Percentiles rank a stretch among this genome's conserved stretches.
Conservation (phyloP, 2,329 filamentous ascomycete species). For the Colletotrichum nymphaeae region DNA sequence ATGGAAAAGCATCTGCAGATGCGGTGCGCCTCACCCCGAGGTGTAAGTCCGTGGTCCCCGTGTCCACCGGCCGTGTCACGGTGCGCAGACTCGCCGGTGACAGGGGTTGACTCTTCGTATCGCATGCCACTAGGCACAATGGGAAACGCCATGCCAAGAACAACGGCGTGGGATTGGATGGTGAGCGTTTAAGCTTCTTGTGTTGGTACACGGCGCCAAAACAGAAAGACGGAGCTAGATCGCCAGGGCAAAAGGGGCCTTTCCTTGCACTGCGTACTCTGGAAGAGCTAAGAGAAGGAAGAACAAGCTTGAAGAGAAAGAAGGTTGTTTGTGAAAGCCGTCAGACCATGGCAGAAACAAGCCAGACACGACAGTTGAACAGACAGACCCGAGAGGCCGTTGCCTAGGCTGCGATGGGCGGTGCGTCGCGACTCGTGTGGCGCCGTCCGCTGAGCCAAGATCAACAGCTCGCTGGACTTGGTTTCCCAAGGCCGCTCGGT, state of each 20-base stretch:
- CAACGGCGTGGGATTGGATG: constrained; percentile 2
- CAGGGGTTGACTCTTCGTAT: constrained; percentile 17
- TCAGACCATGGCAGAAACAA: neutral
- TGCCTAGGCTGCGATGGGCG: constrained; percentile 11
- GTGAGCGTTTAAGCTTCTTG: constrained; percentile 32
- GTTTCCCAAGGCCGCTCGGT: neutral
- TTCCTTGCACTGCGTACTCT: neutral
- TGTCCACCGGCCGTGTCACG: constrained; percentile 6
- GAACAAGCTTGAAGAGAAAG: neutral
- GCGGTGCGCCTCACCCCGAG: neutral
- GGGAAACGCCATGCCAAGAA: constrained; percentile 12
- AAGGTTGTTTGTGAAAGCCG: neutral
- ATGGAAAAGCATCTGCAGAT: neutral
- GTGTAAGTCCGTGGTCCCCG: neutral
- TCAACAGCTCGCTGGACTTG: neutral
- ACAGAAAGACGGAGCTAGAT: neutral
- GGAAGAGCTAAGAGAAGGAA: neutral
- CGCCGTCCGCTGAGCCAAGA: neutral
- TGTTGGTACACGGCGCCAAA: constrained; percentile 9
- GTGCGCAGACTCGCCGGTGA: neutral
- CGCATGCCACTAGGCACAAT: constrained; percentile 3
- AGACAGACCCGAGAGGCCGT: neutral
- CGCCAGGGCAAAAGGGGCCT: neutral
- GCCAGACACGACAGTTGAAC: constrained; percentile 4
- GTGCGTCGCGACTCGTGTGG: neutral